Base-by-base conservation (phyloP, 768 basidiomycete genomes). In the Pleurotus citrinopileatus region DNA sequence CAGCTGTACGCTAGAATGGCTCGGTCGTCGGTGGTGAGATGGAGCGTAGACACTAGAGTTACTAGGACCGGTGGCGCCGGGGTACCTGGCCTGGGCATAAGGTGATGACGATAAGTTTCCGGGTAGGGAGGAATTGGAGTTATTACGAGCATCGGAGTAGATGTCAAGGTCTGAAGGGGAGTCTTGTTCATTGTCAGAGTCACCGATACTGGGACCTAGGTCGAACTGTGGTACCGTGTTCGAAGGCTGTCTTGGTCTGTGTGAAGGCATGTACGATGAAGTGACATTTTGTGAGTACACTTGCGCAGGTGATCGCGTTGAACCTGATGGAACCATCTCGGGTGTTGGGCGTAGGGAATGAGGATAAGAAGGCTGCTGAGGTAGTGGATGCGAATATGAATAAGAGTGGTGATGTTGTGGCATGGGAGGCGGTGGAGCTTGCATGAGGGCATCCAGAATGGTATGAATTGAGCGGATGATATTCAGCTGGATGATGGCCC, bases 401-500 rank as follows among this genome's bases (percentile, higher is more conserved):
- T 37, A 40, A 22, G 47, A 29, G 50, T 53, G 52, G 28, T 65
- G 62, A 72, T 9, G 73, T 68, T 10, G n/a, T n/a, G n/a, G 65
- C 58, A 59, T 55, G 58, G 12, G 62, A 42, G 15, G 69, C 70
- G 53, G 61, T 65, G 25, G 70, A 67, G 58, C 71, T 62, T 58
- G 65, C 65, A 37, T 36, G 48, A 50, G 65, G 9, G 84, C 73
- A 40, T 88, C 86, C 52, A 91, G 78, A 53, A 92, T 89, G 25
- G 79, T 78, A 50, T 86, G 86, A 50, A 91, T 73, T 10, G 89
- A 90, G 45, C 87, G 85, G 28, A 90, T 83, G 57, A 93, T 76
- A 65, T 91, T 91, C 60, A 91, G 79, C 61, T 91, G 91, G 54
- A 93, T 89, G 42, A 93, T 82, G 0, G 86, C 81, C 13, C 90